These are phyloP conservation scores for Jamesozyma lodderae DNA, from an alignment of 805 yeast genomes.

Conservation along the genomic window DNA sequence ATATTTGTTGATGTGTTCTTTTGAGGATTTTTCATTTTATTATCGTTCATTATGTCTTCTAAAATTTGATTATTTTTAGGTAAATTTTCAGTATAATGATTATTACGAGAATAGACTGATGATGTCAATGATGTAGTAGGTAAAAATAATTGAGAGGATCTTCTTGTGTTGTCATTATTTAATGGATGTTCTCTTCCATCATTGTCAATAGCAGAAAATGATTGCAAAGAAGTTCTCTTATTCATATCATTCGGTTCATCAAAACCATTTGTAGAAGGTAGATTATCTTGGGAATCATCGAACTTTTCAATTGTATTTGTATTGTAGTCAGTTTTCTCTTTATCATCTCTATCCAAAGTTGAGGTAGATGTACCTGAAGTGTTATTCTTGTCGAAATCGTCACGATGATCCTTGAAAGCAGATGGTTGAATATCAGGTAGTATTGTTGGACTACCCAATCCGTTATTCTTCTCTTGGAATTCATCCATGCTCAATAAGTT, in stretches of 20 bases:
- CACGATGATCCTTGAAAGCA: not conserved
- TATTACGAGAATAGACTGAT: slow-evolving; percentile 17
- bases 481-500: not conserved
- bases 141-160: not conserved
- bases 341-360: not conserved
- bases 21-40: not conserved
- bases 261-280: slow-evolving; percentile 3
- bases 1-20: slow-evolving; percentile 4
- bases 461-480: not conserved
- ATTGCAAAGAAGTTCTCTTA: slow-evolving; percentile 10
- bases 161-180: slow-evolving; percentile 1
- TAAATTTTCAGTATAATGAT: slow-evolving; percentile 9
- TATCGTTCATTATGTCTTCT: slow-evolving; percentile 18
- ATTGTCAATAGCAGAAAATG: slow-evolving; percentile 19
- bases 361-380: slow-evolving; percentile 9
- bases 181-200: slow-evolving; percentile 4
- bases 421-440: slow-evolving; percentile 9
- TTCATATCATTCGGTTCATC: slow-evolving; percentile 4
- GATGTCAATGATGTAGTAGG: slow-evolving; percentile 16
- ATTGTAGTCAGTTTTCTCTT: slow-evolving; percentile 3
- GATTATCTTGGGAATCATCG: slow-evolving; percentile 2
- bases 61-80: slow-evolving; percentile 16
- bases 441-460: slow-evolving; percentile 2
- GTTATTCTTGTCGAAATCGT: slow-evolving; percentile 1
- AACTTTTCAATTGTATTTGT: not conserved